Evolutionary conservation across 2,329 filamentous ascomycete genomes (phyloP).

Genomic region (Alternaria arborescens): DNA sequence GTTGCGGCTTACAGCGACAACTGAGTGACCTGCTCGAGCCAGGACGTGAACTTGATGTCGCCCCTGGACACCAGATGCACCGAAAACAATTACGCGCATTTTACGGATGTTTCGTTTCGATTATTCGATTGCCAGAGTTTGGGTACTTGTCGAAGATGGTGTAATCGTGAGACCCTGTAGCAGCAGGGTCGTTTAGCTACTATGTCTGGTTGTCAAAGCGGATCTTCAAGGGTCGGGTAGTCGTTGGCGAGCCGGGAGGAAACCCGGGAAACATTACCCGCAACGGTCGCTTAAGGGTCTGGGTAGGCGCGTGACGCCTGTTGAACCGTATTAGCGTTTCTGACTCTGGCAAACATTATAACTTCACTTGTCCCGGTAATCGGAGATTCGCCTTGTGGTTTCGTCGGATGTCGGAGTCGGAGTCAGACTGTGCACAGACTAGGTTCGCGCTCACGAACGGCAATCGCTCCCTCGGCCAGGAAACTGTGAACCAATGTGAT

Average conservation of each 20-base stretch:
- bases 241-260: background rate
- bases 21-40: conserved; percentile 32
- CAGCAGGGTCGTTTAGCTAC: background rate
- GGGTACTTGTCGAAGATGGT: background rate
- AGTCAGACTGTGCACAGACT: background rate
- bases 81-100: conserved; percentile 43
- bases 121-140: background rate
- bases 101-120: background rate
- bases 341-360: background rate
- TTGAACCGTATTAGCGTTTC: background rate
- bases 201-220: background rate
- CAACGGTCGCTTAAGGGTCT: background rate
- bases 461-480: background rate
- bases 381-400: background rate
- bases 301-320: background rate
- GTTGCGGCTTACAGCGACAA: conserved; percentile 39
- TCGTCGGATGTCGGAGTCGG: background rate
- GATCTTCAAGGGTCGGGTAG: background rate
- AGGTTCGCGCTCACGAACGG: background rate
- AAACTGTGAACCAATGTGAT: background rate
- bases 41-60: conserved; percentile 40
- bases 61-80: conserved; percentile 42
- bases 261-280: conserved; percentile 1
- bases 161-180: background rate
- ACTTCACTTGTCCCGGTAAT: background rate